Evolutionary conservation across 257 asterid species (phyloP).

Genomic region (Solanum sitiens): DNA sequence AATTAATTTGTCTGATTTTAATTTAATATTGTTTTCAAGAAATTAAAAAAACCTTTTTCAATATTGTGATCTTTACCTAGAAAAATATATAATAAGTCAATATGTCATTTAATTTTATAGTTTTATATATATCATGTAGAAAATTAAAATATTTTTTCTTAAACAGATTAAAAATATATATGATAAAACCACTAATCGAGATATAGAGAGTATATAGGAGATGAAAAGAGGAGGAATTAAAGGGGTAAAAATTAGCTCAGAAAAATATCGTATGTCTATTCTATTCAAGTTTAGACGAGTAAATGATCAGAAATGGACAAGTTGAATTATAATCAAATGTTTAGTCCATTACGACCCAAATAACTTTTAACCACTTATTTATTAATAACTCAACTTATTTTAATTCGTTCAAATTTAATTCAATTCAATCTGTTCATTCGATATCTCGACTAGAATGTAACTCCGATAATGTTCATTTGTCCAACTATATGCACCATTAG

Average conservation of each 20-base stretch:
- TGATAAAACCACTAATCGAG: no score
- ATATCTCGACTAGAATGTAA: background rate
- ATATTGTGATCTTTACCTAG: no score
- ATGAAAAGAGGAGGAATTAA: background rate
- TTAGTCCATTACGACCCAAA: background rate
- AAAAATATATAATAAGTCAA: background rate
- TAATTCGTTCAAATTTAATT: background rate
- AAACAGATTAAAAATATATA: no score
- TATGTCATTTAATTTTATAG: no score
- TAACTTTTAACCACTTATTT: background rate
- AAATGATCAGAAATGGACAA: background rate
- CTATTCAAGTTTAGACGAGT: background rate
- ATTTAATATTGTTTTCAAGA: background rate
- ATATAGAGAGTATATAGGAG: background rate
- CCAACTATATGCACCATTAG: background rate
- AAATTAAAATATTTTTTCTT: no score
- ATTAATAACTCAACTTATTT: background rate
- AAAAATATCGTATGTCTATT: background rate
- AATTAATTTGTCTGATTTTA: no score
- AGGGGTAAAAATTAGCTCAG: background rate
- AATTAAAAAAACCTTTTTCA: no score
- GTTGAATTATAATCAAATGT: background rate
- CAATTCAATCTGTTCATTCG: background rate
- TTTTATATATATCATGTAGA: no score
- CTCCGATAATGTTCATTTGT: background rate